Base-by-base conservation (phyloP, 2,329 filamentous ascomycete species). In the Xylaria sp. region DNA sequence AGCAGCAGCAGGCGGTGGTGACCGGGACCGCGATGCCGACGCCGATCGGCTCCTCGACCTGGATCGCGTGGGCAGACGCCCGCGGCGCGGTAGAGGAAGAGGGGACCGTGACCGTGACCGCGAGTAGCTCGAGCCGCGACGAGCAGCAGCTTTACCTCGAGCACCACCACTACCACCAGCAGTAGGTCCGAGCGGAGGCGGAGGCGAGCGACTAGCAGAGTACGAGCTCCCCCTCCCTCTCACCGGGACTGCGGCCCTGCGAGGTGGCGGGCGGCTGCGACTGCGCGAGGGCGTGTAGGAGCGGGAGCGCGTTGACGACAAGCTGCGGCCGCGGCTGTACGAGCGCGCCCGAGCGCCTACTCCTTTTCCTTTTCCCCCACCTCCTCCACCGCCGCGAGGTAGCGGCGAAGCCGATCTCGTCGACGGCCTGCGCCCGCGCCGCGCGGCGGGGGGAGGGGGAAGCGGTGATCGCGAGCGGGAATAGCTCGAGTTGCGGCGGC, bases 391-490 rank as follows among this genome's bases (percentile, higher is more conserved):
- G 4, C 57, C 57, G 42, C 40, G 49, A 39, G 54, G 64, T 38
- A 48, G 63, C 44, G n/a, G n/a, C n/a, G n/a, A n/a, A n/a, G n/a
- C n/a, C n/a, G n/a, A n/a, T n/a, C n/a, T n/a, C n/a, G n/a, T n/a
- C n/a, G n/a, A n/a, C n/a, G n/a, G n/a, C n/a, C n/a, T n/a, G n/a
- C n/a, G n/a, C n/a, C n/a, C n/a, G n/a, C n/a, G n/a, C n/a, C n/a
- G n/a, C n/a, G n/a, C n/a, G n/a, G n/a, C n/a, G n/a, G n/a, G n/a
- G n/a, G n/a, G n/a, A n/a, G n/a, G n/a, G n/a, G 52, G 59, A 61
- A 67, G 66, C 13, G 52, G 56, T 7, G 62, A 64, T 43, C 52
- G 55, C 37, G 56, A 58, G n/a, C 70, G 58, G n/a, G 63, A 63
- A 41, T 60, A 49, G 41, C 46, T 56, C 7, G 60, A 57, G 39